Base-by-base conservation (phyloP, 768 basidiomycete genomes). In the Terana coerulea region DNA sequence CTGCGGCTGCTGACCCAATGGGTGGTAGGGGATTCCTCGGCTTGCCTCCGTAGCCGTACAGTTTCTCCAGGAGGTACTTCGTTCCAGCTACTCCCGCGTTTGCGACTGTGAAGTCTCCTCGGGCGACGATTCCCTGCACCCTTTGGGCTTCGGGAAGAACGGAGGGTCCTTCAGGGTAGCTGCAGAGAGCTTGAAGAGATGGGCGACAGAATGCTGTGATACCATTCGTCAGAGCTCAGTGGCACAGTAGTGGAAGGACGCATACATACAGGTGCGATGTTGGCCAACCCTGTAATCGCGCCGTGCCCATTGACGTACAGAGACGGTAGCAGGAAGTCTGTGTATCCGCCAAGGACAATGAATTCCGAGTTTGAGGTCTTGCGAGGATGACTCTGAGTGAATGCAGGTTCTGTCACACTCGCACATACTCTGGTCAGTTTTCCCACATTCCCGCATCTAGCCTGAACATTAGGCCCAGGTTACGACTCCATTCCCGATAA, bases 241-340 rank as follows among this genome's bases (percentile, higher is more conserved):
- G n/a, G n/a, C 11, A 42, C 6, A 29, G 40, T 7, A 14, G 29
- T 17, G 29, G 3, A 37, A 25, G 15, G 29, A 34, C 8, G 19
- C 9, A 17, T 10, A 58, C 78, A 53, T 59, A 86, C 89, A 9
- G 90, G 91, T 39, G 87, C 83, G 50, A 94, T 64, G 64, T 95
- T 95, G 7, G 79, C 91, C 17, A 95, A 81, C 40, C 93, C 93
- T 29, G 88, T 92, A 64, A 95, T 95, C 42, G 90, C 91, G 41
- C 94, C 94, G 59, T 94, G 86, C 2, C 78, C 91, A 55, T 84
- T 82, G 26, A 78, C 85, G 62, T 81, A 83, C 2, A 79, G 66
- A 5, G 90, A 80, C 3, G 93, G 82, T 29, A 86, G 72, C 52
- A 95, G 65, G 68, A 92, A 91, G 71, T 97, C 94, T 54, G 78